These are phyloP conservation scores for Rhynchosporium graminicola DNA, from an alignment of 2,329 filamentous ascomycete genomes.

Conservation along the genomic window DNA sequence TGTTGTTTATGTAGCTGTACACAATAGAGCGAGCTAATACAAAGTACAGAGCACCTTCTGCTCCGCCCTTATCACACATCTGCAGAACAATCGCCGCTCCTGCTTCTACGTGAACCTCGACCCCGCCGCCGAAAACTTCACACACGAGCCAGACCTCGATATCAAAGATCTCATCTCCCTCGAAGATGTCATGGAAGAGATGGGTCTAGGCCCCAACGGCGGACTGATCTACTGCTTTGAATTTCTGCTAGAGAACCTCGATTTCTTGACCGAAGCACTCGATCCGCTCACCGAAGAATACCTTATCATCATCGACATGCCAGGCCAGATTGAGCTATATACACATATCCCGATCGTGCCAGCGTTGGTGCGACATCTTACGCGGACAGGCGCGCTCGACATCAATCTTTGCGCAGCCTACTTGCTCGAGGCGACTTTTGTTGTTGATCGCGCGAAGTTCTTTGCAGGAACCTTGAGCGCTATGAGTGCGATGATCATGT, in stretches of 20 bases:
- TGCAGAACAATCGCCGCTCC: slow-evolving; percentile 86
- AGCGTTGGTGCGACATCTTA: slow-evolving; percentile 77
- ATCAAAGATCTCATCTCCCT: slow-evolving; percentile 94
- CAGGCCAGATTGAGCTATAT: slow-evolving; percentile 97
- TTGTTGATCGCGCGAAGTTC: slow-evolving; percentile 95
- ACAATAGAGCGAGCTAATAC: slow-evolving; percentile 3
- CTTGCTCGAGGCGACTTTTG: slow-evolving; percentile 91
- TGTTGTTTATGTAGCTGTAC: slow-evolving; percentile 3
- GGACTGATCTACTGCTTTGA: slow-evolving; percentile 96
- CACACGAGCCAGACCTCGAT: slow-evolving; percentile 88
- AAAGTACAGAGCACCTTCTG: slow-evolving; percentile 80
- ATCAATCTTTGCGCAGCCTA: slow-evolving; percentile 93
- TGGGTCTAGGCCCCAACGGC: slow-evolving; percentile 86
- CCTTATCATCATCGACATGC: slow-evolving; percentile 97
- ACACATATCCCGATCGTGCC: slow-evolving; percentile 94
- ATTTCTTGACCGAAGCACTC: slow-evolving; percentile 84
- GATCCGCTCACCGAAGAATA: slow-evolving; percentile 91
- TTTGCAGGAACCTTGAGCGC: slow-evolving; percentile 93
- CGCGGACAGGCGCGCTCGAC: slow-evolving; percentile 76
- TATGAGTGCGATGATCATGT: slow-evolving; percentile 99
- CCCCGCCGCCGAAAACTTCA: slow-evolving; percentile 89
- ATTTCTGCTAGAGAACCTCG: slow-evolving; percentile 90
- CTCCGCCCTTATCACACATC: slow-evolving; percentile 87
- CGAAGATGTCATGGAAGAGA: slow-evolving; percentile 95
- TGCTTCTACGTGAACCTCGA: slow-evolving; percentile 99